phyloP scores from a whole-genome alignment of 2,329 filamentous ascomycete genomes.

The Stachybotrys chlorohalonatus region DNA sequence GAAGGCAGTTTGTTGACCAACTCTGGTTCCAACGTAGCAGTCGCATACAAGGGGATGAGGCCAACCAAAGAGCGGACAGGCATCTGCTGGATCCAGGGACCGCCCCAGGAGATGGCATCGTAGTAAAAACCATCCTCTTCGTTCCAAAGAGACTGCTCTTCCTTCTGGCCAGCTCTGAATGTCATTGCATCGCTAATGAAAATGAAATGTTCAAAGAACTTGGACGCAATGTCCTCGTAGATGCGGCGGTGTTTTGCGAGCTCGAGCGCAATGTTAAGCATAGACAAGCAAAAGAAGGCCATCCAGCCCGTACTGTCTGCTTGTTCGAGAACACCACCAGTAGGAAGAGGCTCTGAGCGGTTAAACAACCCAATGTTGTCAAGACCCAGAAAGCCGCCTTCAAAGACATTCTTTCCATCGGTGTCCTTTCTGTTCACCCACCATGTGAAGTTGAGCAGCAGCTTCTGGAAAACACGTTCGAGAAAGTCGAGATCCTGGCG shows the following conservation, averaged over 20 bases:
- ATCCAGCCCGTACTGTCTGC: slow-evolving; percentile 98
- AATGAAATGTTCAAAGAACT: slow-evolving; percentile 98
- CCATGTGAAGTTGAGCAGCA: slow-evolving; percentile 96
- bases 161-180: slow-evolving; percentile 60
- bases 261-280: slow-evolving; percentile 95
- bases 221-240: slow-evolving; percentile 94
- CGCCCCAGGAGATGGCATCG: slow-evolving; percentile 93
- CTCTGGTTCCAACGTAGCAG: slow-evolving; percentile 85
- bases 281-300: slow-evolving; percentile 93
- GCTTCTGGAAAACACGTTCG: slow-evolving; percentile 91
- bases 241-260: slow-evolving; percentile 89
- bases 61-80: slow-evolving; percentile 88
- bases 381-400: slow-evolving; percentile 88
- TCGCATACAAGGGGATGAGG: slow-evolving; percentile 86
- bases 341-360: slow-evolving; percentile 87
- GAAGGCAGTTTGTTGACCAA: slow-evolving; percentile 83
- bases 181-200: slow-evolving; percentile 98
- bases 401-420: slow-evolving; percentile 94
- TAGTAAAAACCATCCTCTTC: slow-evolving; percentile 97
- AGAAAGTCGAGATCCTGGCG: slow-evolving; percentile 91
- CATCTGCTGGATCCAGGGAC: slow-evolving; percentile 86
- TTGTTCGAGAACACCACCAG: slow-evolving; percentile 87
- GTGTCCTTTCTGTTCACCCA: slow-evolving; percentile 96
- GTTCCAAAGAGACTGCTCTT: slow-evolving; percentile 86
- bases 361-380: slow-evolving; percentile 99